These are phyloP conservation scores for Dissophora ornata DNA, from an alignment of 192 early-diverging fungal genomes.

Conservation along the genomic window DNA sequence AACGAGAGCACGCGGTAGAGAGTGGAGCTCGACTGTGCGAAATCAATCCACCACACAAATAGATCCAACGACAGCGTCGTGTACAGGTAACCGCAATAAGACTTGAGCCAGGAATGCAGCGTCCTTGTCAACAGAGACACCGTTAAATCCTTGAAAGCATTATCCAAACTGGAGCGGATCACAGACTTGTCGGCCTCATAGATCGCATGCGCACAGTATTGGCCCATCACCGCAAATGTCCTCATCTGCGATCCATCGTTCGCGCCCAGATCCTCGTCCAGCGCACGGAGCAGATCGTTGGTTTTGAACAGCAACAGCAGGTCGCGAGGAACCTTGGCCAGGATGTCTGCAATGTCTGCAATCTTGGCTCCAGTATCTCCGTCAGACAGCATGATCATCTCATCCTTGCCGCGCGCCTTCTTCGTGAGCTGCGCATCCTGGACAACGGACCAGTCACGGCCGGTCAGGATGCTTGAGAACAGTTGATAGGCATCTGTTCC, in stretches of 20 bases:
- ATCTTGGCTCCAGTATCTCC: conserved; percentile 56
- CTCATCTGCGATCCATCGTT: conserved; percentile 53
- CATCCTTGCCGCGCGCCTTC: conserved; percentile 46
- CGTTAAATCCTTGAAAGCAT: neutral
- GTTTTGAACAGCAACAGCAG: conserved; percentile 91
- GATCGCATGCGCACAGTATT: conserved; percentile 47
- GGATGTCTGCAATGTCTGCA: conserved; percentile 79
- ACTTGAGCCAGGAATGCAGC: conserved; percentile 24
- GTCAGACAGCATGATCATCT: conserved; percentile 33
- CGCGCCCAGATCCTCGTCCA: conserved; percentile 66
- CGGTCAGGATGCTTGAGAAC: conserved; percentile 91
- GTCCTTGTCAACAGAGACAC: conserved; percentile 21
- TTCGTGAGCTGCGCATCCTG: conserved; percentile 76
- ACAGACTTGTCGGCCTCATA: conserved; percentile 28
- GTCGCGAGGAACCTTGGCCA: conserved; percentile 87
- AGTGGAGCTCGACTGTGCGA: conserved; percentile 24
- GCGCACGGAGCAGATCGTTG: conserved; percentile 85
- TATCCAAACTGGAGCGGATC: conserved; percentile 4
- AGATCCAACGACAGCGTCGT: conserved; percentile 33
- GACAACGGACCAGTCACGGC: conserved; percentile 67
- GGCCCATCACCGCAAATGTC: conserved; percentile 54
- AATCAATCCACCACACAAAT: conserved; percentile 51
- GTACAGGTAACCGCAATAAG: conserved; percentile 25
- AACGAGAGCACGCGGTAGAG: conserved; percentile 1
- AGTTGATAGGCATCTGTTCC: conserved; percentile 82